Percentiles rank a stretch among this genome's conserved stretches.
phyloP scores from a whole-genome alignment of 345 rosid genomes.

The Euphorbia lathyris region DNA sequence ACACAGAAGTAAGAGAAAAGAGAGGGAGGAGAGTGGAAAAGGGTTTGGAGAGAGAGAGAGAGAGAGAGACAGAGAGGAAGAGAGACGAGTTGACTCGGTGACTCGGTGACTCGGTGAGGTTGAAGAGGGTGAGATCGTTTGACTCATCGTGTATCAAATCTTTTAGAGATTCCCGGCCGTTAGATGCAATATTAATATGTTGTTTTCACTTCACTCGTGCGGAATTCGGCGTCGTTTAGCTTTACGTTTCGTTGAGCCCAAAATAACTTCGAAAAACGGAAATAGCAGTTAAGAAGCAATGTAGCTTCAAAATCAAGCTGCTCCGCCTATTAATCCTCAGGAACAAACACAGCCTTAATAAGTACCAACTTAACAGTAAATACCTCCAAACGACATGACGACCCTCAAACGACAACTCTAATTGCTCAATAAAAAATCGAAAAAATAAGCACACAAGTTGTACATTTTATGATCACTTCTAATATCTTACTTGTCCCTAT shows the following conservation, averaged over 20 bases:
- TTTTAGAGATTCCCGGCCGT: background rate
- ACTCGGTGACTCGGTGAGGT: conserved; percentile 15
- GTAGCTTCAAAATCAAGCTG: too few relatives aligned
- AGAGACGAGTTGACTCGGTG: conserved; percentile 17
- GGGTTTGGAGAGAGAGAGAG: conserved; percentile 17
- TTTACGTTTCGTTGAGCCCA: background rate
- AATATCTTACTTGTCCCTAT: too few relatives aligned
- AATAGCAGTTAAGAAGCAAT: too few relatives aligned
- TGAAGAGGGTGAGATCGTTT: background rate
- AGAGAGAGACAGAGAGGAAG: conserved; percentile 24
- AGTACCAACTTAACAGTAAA: too few relatives aligned
- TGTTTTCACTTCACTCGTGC: background rate
- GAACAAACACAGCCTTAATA: too few relatives aligned
- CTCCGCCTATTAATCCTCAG: too few relatives aligned
- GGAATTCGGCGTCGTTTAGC: background rate
- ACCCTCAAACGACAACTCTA: too few relatives aligned
- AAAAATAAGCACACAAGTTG: too few relatives aligned
- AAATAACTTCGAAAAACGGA: too few relatives aligned
- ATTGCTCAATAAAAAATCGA: too few relatives aligned
- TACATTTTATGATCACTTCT: too few relatives aligned
- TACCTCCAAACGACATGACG: too few relatives aligned
- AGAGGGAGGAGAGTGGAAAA: conserved; percentile 10
- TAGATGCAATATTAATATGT: background rate
- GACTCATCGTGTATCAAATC: background rate
- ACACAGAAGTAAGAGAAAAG: conserved; percentile 11